Evolutionary conservation across 345 rosid species (phyloP), one percentile per base, ranked within the genome.

Genomic region (Arabidopsis suecica): DNA sequence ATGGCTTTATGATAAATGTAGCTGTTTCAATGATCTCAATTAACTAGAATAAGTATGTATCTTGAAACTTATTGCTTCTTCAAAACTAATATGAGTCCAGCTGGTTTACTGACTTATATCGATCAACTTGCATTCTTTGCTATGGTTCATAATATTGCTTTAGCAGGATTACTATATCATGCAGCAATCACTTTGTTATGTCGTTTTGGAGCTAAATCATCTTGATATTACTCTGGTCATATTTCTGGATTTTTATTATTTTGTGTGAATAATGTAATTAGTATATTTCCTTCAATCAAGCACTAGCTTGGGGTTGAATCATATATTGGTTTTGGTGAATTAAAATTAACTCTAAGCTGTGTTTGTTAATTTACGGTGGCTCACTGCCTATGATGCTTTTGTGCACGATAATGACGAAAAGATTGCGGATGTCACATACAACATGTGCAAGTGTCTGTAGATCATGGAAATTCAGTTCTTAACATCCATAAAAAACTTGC

Each of bases 361-460:
- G 20, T 54, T 73, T 65, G 50, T 13, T 47, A 56, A 47, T 55
- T 36, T 47, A 8, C 28, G 36, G 37, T 66, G 34, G 42, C 62
- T 25, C 34, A 22, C 49, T 45, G 10, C 37, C 9, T 6, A 42
- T 4, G 49, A n/a, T 44, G 37, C 59, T n/a, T 20, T 45, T 56
- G 59, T 14, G 28, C 12, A 37, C 1, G 20, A 74, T 34, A 20
- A 23, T 73, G 55, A 30, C 5, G 62, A 30, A 33, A 8, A 53
- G 18, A 42, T 53, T 40, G 16, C 7, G 37, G 25, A 71, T 59
- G 5, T 14, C 18, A 5, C 20, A 55, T 41, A 16, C 7, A 55
- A 33, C 38, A 65, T 64, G 14, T 33, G 16, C 53, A 73, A 22
- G 14, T 23, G 49, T 41, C 10, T 64, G 23, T 54, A 0, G 33